These are phyloP conservation scores for Excoecaria cochinchinensis DNA, from an alignment of 345 rosid genomes.

Conservation along the genomic window DNA sequence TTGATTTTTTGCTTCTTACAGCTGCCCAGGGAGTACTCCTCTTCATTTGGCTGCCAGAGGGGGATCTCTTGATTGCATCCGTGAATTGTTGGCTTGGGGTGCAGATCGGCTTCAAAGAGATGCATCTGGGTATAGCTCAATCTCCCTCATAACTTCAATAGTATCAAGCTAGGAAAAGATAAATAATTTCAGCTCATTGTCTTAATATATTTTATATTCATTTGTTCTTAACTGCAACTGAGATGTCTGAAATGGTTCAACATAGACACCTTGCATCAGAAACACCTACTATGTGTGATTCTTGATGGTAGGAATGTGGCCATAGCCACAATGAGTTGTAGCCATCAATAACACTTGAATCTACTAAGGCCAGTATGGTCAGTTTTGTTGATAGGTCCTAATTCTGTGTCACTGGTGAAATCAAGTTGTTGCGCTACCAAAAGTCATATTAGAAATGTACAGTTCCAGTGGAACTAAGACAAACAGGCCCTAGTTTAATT, in stretches of 20 bases:
- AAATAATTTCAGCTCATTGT: neutral
- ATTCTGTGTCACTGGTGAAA: neutral
- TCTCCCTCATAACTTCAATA: neutral
- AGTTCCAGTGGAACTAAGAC: neutral
- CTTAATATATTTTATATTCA: neutral
- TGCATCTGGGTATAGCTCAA: constrained; percentile 63
- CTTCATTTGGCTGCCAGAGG: constrained; percentile 99
- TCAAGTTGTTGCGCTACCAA: neutral
- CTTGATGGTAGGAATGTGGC: neutral
- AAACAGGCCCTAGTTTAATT: neutral
- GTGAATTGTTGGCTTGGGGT: constrained; percentile 92
- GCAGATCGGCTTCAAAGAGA: constrained; percentile 97
- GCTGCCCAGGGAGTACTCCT: constrained; percentile 90
- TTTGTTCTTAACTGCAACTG: neutral
- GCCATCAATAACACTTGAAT: no score
- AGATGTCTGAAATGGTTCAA: neutral
- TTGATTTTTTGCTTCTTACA: constrained; percentile 36
- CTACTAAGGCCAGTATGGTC: neutral
- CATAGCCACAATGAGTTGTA: neutral
- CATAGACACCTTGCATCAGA: no score
- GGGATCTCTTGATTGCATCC: constrained; percentile 91
- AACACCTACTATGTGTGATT: neutral
- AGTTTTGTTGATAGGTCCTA: neutral
- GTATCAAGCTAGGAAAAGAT: neutral
- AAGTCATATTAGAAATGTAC: neutral